Evolutionary conservation across 148 eudicot species (phyloP).

Genomic region (Chenopodium formosanum): DNA sequence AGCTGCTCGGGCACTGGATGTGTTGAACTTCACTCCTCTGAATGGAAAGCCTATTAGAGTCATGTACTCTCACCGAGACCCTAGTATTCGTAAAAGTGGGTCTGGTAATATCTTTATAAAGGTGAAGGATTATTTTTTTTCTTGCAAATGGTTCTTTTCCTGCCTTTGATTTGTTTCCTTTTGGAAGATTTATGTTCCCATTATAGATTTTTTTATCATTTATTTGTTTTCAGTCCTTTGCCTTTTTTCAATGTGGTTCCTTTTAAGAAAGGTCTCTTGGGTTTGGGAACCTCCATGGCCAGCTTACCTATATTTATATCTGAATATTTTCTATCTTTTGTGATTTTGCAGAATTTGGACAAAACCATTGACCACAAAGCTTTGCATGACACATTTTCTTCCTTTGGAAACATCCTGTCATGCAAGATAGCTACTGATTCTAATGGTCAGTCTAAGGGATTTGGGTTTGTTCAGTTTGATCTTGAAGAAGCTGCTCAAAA

Average conservation of each 20-base stretch:
- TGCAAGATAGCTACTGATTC: slow-evolving; percentile 48
- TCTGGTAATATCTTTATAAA: slow-evolving; percentile 49
- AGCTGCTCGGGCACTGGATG: slow-evolving; percentile 56
- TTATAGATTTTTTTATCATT: no score
- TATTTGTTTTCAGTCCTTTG: no score
- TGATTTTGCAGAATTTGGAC: slow-evolving; percentile 44
- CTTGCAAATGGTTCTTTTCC: neutral
- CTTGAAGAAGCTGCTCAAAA: slow-evolving; percentile 45
- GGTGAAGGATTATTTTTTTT: slow-evolving; percentile 19
- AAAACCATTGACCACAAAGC: slow-evolving; percentile 46
- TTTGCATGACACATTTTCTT: slow-evolving; percentile 43
- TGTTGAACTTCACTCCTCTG: slow-evolving; percentile 51
- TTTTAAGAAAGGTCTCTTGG: no score
- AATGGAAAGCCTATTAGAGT: slow-evolving; percentile 48
- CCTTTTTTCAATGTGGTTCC: neutral
- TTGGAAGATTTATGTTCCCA: neutral
- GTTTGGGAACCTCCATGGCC: no score
- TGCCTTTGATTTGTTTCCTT: neutral
- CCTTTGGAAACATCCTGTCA: slow-evolving; percentile 44
- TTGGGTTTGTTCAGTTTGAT: slow-evolving; percentile 56
- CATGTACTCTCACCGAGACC: slow-evolving; percentile 47
- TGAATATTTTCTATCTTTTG: neutral
- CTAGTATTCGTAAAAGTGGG: slow-evolving; percentile 41
- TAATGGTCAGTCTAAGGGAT: slow-evolving; percentile 51
- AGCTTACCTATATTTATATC: no score